Evolutionary conservation across 768 basidiomycete species (phyloP).

Genomic region (Russula sp.): DNA sequence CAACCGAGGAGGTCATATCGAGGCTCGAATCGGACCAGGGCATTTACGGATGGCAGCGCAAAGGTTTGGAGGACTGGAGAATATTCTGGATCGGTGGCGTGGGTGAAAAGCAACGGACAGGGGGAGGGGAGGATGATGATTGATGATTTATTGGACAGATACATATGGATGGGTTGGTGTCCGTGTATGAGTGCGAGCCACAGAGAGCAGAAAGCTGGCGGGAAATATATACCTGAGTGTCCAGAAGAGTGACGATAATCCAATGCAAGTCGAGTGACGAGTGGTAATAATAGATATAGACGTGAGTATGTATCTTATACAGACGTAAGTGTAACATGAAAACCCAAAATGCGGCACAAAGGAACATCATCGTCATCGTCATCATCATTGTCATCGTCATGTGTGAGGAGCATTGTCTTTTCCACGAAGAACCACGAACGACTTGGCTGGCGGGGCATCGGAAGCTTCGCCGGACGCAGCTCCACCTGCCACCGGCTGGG

Average conservation of each 20-base stretch:
- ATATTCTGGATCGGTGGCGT: slow-evolving; percentile 77
- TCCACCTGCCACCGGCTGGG: slow-evolving; percentile 9
- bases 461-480: background rate
- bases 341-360: background rate
- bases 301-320: slow-evolving; percentile 9
- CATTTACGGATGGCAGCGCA: slow-evolving; percentile 73
- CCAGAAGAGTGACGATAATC: background rate
- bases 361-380: background rate
- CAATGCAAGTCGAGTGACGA: slow-evolving; percentile 6
- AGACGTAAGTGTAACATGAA: background rate
- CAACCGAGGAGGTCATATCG: slow-evolving; percentile 44
- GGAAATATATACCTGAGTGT: background rate
- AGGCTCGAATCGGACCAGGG: slow-evolving; percentile 53
- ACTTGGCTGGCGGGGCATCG: background rate
- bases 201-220: background rate
- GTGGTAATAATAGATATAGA: background rate
- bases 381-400: background rate
- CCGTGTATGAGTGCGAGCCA: background rate
- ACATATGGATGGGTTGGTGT: background rate
- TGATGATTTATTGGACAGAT: slow-evolving; percentile 23
- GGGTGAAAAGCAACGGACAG: slow-evolving; percentile 31
- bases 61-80: slow-evolving; percentile 68
- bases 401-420: slow-evolving; percentile 26
- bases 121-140: slow-evolving; percentile 30
- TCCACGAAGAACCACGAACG: slow-evolving; percentile 69